A percentile compares a stretch with the other conserved stretches of the same genome.
phyloP scores from a whole-genome alignment of 805 yeast species.

The Starmerella stellata region DNA sequence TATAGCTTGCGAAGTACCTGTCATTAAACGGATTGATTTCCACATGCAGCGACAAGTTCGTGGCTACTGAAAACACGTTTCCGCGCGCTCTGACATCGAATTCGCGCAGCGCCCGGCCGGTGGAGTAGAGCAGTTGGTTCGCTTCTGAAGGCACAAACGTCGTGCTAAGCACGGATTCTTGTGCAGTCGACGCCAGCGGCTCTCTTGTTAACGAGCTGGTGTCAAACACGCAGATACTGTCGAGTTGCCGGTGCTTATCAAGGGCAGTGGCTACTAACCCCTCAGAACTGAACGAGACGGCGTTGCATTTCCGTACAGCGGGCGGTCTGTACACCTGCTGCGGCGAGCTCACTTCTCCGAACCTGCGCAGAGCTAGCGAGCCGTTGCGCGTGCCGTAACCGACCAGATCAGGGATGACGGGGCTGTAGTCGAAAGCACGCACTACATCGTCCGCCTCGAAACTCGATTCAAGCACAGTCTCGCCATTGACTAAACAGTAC shows the following conservation, averaged over 20 bases:
- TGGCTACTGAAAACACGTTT: slow-evolving; percentile 32
- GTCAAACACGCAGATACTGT: slow-evolving; percentile 67
- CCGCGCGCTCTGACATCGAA: slow-evolving; percentile 41
- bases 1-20: slow-evolving; percentile 50
- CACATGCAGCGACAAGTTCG: slow-evolving; percentile 52
- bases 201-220: slow-evolving; percentile 23
- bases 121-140: slow-evolving; percentile 47
- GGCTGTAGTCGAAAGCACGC: slow-evolving; percentile 36
- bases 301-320: slow-evolving; percentile 57
- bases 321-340: slow-evolving; percentile 25
- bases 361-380: slow-evolving; percentile 4
- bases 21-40: slow-evolving; percentile 50
- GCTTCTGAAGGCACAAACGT: slow-evolving; percentile 42
- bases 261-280: slow-evolving; percentile 60
- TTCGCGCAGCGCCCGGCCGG: slow-evolving; percentile 60
- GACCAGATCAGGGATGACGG: slow-evolving; percentile 20
- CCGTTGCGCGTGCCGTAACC: slow-evolving; percentile 37
- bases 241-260: slow-evolving; percentile 61
- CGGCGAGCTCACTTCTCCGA: slow-evolving; percentile 12
- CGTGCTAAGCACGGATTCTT: slow-evolving; percentile 57
- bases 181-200: slow-evolving; percentile 32
- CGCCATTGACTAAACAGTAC: slow-evolving; percentile 19
- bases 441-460: slow-evolving; percentile 23
- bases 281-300: slow-evolving; percentile 46
- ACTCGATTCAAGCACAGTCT: slow-evolving; percentile 12